Evolutionary conservation across 306 rosid genomes (phyloP), one percentile per base, ranked within the genome.

Genomic region (Sphenostylis stenocarpa): DNA sequence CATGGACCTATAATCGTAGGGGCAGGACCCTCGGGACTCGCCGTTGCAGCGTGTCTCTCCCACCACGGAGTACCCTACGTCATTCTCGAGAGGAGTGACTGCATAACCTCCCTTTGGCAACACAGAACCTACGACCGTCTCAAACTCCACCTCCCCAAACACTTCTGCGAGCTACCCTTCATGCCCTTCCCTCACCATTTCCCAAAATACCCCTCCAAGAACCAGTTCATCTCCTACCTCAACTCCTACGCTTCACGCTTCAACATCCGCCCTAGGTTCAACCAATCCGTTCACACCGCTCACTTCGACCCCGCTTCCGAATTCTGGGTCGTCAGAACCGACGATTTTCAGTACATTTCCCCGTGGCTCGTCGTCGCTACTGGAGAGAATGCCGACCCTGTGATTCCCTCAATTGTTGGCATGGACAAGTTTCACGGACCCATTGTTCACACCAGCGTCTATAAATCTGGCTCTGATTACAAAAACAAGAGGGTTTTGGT

Each of bases 371-470:
- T 93, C 0, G 94, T 86, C 1, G 97, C 97, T 13, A 86, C 97
- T 0, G 97, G 97, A 0, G 97, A 93, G 71, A 93, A 93, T 70
- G 97, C 97, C 0, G 97, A 93, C 28, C 96, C 96, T 0, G 80
- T 80, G 0, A 5, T 83, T 17, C 97, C 97, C 0, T 84, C 83
- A 2, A 89, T 93, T 29, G 3, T 14, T 0, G 97, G 97, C n/a
- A 47, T 85, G 1, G 85, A 93, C 3, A 48, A 36, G 15, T 93
- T 93, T 72, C 61, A 26, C 0, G 91, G 86, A 5, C 61, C 73
- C 14, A 48, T 90, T 28, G 41, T 73, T 67, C 97, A 93, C 55
- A 85, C 97, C 0, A 87, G 90, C 16, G 39, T 13, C 2, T 93
- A 90, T 14, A 90, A 86, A 49, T 85, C 94, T 29, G 96, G 93